phyloP scores from a whole-genome alignment of 2,329 filamentous ascomycete species.

The Geosmithia morbida region DNA sequence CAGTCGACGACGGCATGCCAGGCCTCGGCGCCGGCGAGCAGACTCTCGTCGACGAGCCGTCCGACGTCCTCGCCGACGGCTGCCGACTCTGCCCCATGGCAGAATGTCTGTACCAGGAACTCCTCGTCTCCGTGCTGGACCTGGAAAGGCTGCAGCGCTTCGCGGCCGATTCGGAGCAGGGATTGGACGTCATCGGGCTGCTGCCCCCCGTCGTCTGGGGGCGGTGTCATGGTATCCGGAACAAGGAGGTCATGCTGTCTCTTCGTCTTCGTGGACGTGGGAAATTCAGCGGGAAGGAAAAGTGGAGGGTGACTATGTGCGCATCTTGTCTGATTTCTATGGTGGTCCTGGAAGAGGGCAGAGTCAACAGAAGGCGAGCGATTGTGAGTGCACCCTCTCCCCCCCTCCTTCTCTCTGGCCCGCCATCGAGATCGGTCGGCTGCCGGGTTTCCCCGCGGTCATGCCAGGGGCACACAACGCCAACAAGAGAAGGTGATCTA shows the following conservation, averaged over 20 bases:
- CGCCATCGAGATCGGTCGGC: background rate
- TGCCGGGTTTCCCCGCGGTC: background rate
- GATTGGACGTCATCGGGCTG: background rate
- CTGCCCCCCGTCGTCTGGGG: background rate
- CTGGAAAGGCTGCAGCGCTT: constrained; percentile 17
- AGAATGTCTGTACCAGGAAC: constrained; percentile 16
- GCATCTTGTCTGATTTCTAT: too few relatives aligned
- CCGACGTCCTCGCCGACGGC: constrained; percentile 8
- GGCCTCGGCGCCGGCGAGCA: constrained; percentile 17
- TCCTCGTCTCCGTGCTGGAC: constrained; percentile 12
- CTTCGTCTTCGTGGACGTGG: background rate
- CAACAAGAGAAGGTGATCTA: background rate
- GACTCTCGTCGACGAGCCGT: constrained; percentile 13
- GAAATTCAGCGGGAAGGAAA: background rate
- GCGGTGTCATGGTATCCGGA: background rate
- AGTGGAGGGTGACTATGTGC: background rate
- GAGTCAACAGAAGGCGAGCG: too few relatives aligned
- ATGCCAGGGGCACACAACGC: background rate
- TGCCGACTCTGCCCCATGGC: constrained; percentile 10
- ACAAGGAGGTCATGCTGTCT: background rate
- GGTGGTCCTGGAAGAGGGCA: too few relatives aligned
- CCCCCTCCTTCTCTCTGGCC: too few relatives aligned
- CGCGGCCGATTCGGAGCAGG: constrained; percentile 7
- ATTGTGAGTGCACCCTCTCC: too few relatives aligned
- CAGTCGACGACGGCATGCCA: constrained; percentile 19